Conservation (phyloP, 345 rosid genomes). For the Durio zibethinus region DNA sequence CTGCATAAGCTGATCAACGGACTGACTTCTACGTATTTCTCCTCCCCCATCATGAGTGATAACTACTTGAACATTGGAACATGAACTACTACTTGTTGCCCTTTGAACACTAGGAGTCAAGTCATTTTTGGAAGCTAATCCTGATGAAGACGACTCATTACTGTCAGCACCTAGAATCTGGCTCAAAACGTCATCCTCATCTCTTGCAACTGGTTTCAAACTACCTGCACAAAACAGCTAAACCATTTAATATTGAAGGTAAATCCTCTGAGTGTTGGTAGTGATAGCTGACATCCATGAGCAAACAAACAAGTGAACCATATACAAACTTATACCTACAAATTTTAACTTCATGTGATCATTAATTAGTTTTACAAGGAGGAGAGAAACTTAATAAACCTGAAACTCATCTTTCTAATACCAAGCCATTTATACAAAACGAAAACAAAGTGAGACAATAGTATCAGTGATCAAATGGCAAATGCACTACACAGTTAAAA, state of each 20-base stretch:
- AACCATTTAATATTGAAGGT: background rate
- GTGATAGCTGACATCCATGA: too few relatives aligned
- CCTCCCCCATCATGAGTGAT: constrained; percentile 22
- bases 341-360: background rate
- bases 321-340: background rate
- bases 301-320: background rate
- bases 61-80: constrained; percentile 32
- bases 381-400: background rate
- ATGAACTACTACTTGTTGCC: constrained; percentile 40
- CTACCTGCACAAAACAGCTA: constrained; percentile 38
- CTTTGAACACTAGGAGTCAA: constrained; percentile 30
- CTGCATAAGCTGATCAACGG: constrained; percentile 26
- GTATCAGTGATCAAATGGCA: background rate
- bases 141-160: constrained; percentile 50
- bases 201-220: constrained; percentile 38
- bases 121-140: constrained; percentile 27
- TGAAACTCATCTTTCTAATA: background rate
- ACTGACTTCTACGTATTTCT: constrained; percentile 22
- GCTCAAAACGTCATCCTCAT: constrained; percentile 65
- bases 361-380: background rate
- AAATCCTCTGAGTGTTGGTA: background rate
- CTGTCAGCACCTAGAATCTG: constrained; percentile 67
- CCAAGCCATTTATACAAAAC: background rate
- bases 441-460: background rate
- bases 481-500: background rate